phyloP scores from a whole-genome alignment of 306 rosid species.

The barrel medic (Medicago truncatula) region DNA sequence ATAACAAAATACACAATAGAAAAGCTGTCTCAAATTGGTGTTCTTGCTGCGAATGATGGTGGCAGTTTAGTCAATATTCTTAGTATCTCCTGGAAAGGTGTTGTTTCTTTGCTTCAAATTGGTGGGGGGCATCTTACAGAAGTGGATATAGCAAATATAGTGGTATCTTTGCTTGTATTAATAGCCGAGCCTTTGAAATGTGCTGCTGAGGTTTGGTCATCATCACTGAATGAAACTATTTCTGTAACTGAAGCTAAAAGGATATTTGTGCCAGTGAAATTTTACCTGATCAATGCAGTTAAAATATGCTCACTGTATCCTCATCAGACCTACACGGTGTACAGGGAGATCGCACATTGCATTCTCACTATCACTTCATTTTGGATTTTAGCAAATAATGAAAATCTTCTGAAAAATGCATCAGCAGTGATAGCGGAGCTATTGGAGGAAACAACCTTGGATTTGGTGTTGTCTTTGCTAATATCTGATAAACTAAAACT shows the following conservation, averaged over 20 bases:
- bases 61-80: conserved; percentile 83
- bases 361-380: conserved; percentile 69
- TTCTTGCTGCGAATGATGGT: conserved; percentile 82
- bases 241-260: conserved; percentile 82
- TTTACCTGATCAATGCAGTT: conserved; percentile 79
- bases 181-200: conserved; percentile 69
- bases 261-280: conserved; percentile 80
- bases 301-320: conserved; percentile 83
- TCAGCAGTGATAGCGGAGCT: conserved; percentile 67
- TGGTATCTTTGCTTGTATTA: conserved; percentile 64
- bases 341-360: conserved; percentile 65
- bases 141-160: conserved; percentile 58
- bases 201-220: conserved; percentile 77
- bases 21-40: conserved; percentile 72
- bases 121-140: conserved; percentile 57
- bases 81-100: conserved; percentile 91
- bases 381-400: conserved; percentile 61
- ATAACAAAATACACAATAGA: conserved; percentile 65
- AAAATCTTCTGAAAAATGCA: conserved; percentile 59
- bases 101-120: conserved; percentile 84
- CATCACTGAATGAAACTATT: conserved; percentile 55
- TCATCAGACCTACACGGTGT: conserved; percentile 63
- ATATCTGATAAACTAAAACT: conserved; percentile 64
- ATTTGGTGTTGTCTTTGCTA: conserved; percentile 63
- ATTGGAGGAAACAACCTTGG: conserved; percentile 74